Percentiles rank a stretch among this genome's conserved stretches.
Conservation (phyloP, 2,329 filamentous ascomycete species). For the Colletotrichum gigasporum region DNA sequence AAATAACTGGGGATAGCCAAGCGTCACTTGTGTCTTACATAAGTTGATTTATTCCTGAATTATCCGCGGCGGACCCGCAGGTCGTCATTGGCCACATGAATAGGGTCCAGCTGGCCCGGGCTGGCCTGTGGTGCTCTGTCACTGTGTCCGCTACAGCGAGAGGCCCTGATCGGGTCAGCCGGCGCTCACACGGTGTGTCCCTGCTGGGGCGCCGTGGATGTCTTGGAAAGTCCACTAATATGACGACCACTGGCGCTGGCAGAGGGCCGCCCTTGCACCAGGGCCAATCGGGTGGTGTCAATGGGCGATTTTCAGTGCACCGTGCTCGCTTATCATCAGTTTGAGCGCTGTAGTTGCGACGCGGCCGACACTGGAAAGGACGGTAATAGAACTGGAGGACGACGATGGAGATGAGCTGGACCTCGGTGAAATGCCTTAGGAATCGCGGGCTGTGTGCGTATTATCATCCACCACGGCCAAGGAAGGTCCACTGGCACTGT, state of each 20-base stretch:
- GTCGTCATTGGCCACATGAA: conserved; percentile 7
- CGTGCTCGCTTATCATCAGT: neutral
- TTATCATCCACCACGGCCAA: no score
- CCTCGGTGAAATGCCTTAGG: no score
- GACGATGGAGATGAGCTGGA: no score
- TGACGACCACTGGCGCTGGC: conserved; percentile 13
- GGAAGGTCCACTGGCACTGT: no score
- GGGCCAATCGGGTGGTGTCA: conserved; percentile 6
- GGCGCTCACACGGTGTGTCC: conserved; percentile 21
- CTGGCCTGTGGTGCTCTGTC: neutral
- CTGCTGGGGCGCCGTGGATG: conserved; percentile 11
- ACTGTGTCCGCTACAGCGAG: neutral
- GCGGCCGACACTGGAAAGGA: neutral
- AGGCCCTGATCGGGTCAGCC: conserved; percentile 24
- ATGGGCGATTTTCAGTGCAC: neutral
- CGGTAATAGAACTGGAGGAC: neutral
- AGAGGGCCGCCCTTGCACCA: neutral
- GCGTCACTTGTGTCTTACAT: conserved; percentile 17
- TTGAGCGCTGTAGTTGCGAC: neutral
- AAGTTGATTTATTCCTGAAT: neutral
- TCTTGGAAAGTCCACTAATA: conserved; percentile 23
- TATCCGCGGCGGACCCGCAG: neutral
- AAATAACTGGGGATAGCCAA: neutral
- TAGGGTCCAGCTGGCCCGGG: neutral
- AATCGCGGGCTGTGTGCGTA: no score